Conservation (phyloP, 257 asterid species). For the Lavandula angustifolia region DNA sequence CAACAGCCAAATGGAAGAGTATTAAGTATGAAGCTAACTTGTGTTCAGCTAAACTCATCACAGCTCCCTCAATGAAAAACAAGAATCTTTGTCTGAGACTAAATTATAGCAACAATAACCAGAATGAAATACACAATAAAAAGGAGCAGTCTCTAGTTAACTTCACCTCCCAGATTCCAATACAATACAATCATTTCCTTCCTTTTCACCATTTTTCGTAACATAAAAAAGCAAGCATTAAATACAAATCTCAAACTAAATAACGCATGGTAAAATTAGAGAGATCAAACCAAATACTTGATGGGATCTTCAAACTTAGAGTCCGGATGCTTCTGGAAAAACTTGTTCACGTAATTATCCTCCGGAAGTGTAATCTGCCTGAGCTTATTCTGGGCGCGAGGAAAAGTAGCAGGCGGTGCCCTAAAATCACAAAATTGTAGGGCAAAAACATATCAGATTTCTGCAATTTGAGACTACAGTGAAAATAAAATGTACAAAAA, state of each 20-base stretch:
- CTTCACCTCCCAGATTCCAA: not conserved
- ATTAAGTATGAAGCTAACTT: constrained; percentile 23
- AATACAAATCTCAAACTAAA: constrained; percentile 1
- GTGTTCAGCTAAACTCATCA: not conserved
- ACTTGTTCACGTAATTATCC: constrained; percentile 71
- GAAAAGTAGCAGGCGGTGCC: constrained; percentile 88
- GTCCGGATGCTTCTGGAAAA: constrained; percentile 68
- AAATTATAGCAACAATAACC: not conserved
- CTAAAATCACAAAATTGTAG: constrained; percentile 38
- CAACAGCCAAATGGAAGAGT: not conserved
- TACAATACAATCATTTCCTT: not conserved
- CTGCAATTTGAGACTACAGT: not conserved
- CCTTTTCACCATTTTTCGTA: not conserved
- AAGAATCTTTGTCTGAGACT: not conserved
- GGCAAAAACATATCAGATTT: constrained; percentile 7
- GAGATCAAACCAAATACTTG: constrained; percentile 49
- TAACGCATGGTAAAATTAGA: constrained; percentile 15
- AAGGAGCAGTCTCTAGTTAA: constrained; percentile 1
- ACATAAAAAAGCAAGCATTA: not conserved
- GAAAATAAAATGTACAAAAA: not conserved
- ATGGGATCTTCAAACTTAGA: constrained; percentile 70
- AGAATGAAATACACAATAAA: not conserved
- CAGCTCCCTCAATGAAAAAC: not conserved
- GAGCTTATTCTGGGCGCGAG: constrained; percentile 67
- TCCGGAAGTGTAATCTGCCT: constrained; percentile 71